Conservation (phyloP, 2,329 filamentous ascomycete genomes). For the Rutstroemia sp. region DNA sequence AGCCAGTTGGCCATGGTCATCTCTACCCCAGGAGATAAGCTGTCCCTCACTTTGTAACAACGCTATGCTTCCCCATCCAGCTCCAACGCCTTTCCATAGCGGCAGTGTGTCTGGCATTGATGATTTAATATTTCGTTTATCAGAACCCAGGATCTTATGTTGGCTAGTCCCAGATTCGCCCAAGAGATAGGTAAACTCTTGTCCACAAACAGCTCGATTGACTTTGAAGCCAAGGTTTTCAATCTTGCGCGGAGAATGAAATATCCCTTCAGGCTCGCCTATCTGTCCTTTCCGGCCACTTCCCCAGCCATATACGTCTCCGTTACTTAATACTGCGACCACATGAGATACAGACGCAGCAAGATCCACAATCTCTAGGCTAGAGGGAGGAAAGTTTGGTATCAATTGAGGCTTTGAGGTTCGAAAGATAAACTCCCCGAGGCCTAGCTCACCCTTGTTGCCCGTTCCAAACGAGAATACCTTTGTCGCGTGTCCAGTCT, state of each 20-base stretch:
- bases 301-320: conserved; percentile 82
- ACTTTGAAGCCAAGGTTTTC: conserved; percentile 53
- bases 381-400: conserved; percentile 55
- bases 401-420: conserved; percentile 43
- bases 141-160: conserved; percentile 61
- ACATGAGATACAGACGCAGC: conserved; percentile 73
- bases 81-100: conserved; percentile 60
- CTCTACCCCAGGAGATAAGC: conserved; percentile 69
- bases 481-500: conserved; percentile 34
- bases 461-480: conserved; percentile 61
- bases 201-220: conserved; percentile 64
- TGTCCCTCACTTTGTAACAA: conserved; percentile 54
- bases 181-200: conserved; percentile 76
- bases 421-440: conserved; percentile 45
- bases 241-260: conserved; percentile 56
- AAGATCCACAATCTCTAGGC: conserved; percentile 53
- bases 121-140: conserved; percentile 65
- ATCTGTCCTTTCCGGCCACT: conserved; percentile 80
- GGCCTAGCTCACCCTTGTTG: conserved; percentile 64
- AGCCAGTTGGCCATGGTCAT: conserved; percentile 77
- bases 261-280: conserved; percentile 47
- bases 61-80: conserved; percentile 79
- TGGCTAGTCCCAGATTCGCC: conserved; percentile 47
- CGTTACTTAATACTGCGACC: conserved; percentile 64
- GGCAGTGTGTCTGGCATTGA: conserved; percentile 44